These are phyloP conservation scores for Irpex sp. DNA, from an alignment of 1,284 basidiomycete genomes.

Conservation along the genomic window DNA sequence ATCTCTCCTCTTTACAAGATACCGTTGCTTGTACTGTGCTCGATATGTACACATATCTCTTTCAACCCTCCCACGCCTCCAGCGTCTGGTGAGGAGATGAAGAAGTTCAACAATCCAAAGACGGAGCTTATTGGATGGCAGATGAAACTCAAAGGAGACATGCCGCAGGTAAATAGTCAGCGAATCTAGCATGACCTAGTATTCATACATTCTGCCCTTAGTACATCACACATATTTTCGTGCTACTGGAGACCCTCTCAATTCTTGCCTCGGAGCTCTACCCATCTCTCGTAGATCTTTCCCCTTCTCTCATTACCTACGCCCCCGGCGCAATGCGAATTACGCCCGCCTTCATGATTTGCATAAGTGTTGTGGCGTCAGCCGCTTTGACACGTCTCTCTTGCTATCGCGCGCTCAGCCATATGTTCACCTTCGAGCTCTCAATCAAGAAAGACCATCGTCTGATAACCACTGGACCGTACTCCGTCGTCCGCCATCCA, in stretches of 20 bases:
- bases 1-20: not conserved
- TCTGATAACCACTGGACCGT: conserved; percentile 10
- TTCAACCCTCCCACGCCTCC: not conserved
- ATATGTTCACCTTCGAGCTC: conserved; percentile 13
- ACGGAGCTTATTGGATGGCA: not conserved
- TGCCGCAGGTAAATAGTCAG: not conserved
- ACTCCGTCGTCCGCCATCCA: conserved; percentile 15
- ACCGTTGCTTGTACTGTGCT: not conserved
- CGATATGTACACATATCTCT: not conserved
- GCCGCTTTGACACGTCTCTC: not conserved
- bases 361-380: not conserved
- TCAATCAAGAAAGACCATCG: conserved; percentile 6
- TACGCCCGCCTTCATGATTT: not conserved
- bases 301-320: not conserved
- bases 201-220: not conserved
- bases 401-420: conserved; percentile 1
- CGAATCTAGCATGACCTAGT: not conserved
- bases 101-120: not conserved
- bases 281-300: not conserved
- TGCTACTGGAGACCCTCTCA: not conserved
- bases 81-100: not conserved
- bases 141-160: not conserved
- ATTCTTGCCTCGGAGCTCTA: not conserved
- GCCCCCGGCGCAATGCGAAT: not conserved
- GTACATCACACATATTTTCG: not conserved